A percentile compares a stretch with the other conserved stretches of the same genome.
Conservation (phyloP, 2,329 filamentous ascomycete species). For the Meredithiella fracta region DNA sequence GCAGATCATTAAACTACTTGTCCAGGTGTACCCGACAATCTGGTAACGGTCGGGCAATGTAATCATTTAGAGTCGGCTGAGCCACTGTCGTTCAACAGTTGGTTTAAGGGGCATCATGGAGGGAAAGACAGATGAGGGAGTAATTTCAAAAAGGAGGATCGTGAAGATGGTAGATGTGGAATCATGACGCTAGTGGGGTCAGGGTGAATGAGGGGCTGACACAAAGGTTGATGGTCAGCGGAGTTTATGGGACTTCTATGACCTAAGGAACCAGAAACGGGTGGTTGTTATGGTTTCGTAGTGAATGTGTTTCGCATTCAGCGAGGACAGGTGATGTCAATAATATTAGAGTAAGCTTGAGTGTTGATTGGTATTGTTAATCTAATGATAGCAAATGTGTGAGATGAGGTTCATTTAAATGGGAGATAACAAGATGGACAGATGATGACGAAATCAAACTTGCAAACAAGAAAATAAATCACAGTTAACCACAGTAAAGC, state of each 20-base stretch:
- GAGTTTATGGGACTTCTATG: not conserved
- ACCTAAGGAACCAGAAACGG: not conserved
- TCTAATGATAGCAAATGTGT: no score
- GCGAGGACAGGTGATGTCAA: no score
- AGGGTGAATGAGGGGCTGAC: not conserved
- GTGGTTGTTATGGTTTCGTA: not conserved
- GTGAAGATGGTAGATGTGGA: not conserved
- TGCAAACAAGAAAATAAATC: no score
- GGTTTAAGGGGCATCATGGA: not conserved
- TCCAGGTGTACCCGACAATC: not conserved
- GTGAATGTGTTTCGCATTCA: not conserved
- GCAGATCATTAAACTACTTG: not conserved
- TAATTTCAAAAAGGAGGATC: not conserved
- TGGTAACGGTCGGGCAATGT: not conserved
- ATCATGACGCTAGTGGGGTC: not conserved
- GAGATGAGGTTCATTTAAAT: not conserved
- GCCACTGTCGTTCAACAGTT: not conserved
- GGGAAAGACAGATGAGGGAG: not conserved
- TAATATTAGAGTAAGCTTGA: no score
- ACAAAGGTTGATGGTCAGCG: not conserved
- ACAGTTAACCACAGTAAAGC: no score
- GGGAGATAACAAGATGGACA: no score
- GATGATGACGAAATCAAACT: no score
- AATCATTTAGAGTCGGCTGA: not conserved
- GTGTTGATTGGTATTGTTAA: no score